Conservation (phyloP, 2,329 filamentous ascomycete genomes). For the Ophiocordyceps sinensis region DNA sequence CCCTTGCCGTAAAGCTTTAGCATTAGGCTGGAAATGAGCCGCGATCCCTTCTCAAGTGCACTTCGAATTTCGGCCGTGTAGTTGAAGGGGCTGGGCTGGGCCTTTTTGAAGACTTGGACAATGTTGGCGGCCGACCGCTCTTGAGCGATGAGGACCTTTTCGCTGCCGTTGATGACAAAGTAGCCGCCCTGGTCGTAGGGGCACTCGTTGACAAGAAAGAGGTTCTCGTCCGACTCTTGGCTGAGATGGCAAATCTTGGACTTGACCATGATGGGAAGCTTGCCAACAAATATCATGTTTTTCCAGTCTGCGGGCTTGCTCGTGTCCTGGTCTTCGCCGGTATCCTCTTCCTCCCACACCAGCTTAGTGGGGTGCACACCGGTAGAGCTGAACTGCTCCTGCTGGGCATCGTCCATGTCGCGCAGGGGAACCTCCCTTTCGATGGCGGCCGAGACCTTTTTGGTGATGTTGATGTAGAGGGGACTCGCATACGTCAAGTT, state of each 20-base stretch:
- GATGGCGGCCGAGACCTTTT: slow-evolving; percentile 69
- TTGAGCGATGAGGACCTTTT: slow-evolving; percentile 96
- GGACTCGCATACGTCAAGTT: slow-evolving; percentile 93
- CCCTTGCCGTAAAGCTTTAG: slow-evolving; percentile 84
- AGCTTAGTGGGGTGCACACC: slow-evolving; percentile 43
- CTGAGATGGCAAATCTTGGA: slow-evolving; percentile 88
- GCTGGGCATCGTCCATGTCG: slow-evolving; percentile 54
- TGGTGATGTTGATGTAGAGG: slow-evolving; percentile 77
- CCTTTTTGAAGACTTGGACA: slow-evolving; percentile 98
- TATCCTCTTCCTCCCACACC: slow-evolving; percentile 46
- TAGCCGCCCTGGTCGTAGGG: slow-evolving; percentile 98
- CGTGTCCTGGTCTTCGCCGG: slow-evolving; percentile 32
- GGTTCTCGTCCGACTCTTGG: slow-evolving; percentile 66
- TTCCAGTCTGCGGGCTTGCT: slow-evolving; percentile 41
- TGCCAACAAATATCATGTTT: slow-evolving; percentile 79
- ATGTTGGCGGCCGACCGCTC: slow-evolving; percentile 97
- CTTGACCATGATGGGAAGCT: slow-evolving; percentile 95
- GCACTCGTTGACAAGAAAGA: slow-evolving; percentile 90
- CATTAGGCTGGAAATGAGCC: slow-evolving; percentile 83
- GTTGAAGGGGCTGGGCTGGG: slow-evolving; percentile 77
- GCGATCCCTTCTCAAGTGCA: slow-evolving; percentile 88
- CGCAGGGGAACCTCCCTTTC: slow-evolving; percentile 54
- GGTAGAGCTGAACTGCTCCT: slow-evolving; percentile 37
- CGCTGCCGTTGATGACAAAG: slow-evolving; percentile 97
- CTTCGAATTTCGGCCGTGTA: slow-evolving; percentile 94